These are phyloP conservation scores for Citrus maxima DNA, from an alignment of 345 rosid species.

Conservation along the genomic window DNA sequence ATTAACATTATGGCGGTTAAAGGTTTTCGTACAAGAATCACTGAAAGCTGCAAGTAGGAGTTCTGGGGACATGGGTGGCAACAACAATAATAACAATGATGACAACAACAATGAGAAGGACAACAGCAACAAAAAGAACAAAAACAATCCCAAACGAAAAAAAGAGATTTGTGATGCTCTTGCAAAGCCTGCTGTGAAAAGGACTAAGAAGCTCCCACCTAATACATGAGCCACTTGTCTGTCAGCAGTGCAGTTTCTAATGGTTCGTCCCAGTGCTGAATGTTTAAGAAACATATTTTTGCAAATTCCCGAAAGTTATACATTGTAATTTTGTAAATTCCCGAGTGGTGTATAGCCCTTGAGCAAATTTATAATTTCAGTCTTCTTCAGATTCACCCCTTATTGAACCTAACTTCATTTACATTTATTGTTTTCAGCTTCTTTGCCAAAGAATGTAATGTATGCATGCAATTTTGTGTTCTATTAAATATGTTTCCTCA, in stretches of 20 bases:
- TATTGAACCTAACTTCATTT: not conserved
- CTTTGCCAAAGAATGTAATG: not conserved
- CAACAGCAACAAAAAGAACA: constrained; percentile 27
- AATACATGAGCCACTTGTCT: constrained; percentile 8
- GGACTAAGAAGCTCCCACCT: constrained; percentile 34
- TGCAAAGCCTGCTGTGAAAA: constrained; percentile 48
- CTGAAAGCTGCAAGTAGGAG: constrained; percentile 42
- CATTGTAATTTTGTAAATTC: not conserved
- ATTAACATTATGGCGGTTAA: constrained; percentile 67
- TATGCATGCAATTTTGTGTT: not conserved
- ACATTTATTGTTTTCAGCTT: not conserved
- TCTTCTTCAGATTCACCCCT: not conserved
- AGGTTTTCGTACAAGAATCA: constrained; percentile 66
- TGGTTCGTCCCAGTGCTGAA: not conserved
- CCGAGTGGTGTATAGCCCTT: not conserved
- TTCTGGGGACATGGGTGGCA: constrained; percentile 33
- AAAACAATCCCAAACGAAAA: constrained; percentile 41
- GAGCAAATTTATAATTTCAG: not conserved
- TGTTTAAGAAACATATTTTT: not conserved
- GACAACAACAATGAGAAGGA: constrained; percentile 31
- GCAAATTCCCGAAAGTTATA: not conserved
- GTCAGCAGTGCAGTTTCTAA: not conserved
- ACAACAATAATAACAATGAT: constrained; percentile 28
- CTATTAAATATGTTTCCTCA: not conserved
- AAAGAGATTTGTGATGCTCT: constrained; percentile 50